phyloP scores from a whole-genome alignment of 1,284 basidiomycete genomes.

The Marasmius tenuissimus region DNA sequence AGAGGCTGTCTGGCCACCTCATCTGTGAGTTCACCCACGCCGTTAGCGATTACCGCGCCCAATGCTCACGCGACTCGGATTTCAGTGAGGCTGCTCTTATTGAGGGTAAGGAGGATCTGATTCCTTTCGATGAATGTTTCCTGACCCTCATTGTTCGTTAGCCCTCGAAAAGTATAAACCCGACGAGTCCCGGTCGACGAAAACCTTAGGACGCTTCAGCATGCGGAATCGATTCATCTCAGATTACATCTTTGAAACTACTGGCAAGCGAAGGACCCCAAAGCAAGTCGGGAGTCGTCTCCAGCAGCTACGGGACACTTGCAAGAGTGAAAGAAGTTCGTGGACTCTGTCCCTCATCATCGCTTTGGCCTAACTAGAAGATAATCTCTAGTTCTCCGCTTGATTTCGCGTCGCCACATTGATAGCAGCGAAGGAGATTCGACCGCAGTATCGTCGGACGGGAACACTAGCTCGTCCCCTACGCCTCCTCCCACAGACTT shows the following conservation, averaged over 20 bases:
- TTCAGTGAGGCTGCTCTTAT: constrained; percentile 53
- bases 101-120: constrained; percentile 38
- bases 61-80: constrained; percentile 7
- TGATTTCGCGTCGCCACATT: constrained; percentile 26
- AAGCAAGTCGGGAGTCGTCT: constrained; percentile 65
- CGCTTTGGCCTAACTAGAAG: constrained; percentile 4
- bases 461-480: constrained; percentile 9
- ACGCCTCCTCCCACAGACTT: constrained; percentile 12
- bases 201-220: constrained; percentile 47
- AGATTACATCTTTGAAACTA: constrained; percentile 52
- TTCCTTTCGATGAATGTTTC: constrained; percentile 1
- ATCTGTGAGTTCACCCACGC: constrained; percentile 33
- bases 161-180: constrained; percentile 51
- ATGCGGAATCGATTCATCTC: constrained; percentile 61
- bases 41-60: background rate
- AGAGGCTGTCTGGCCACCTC: constrained; percentile 62
- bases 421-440: constrained; percentile 11
- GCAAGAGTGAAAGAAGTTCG: constrained; percentile 43
- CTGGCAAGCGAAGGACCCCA: constrained; percentile 52
- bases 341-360: constrained; percentile 1
- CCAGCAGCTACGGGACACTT: constrained; percentile 60
- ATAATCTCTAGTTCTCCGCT: constrained; percentile 24
- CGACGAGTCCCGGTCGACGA: constrained; percentile 40
- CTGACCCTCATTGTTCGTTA: constrained; percentile 16
- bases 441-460: constrained; percentile 10